Base-by-base conservation (phyloP, 805 yeast genomes). In the Yarrowia sp. region DNA sequence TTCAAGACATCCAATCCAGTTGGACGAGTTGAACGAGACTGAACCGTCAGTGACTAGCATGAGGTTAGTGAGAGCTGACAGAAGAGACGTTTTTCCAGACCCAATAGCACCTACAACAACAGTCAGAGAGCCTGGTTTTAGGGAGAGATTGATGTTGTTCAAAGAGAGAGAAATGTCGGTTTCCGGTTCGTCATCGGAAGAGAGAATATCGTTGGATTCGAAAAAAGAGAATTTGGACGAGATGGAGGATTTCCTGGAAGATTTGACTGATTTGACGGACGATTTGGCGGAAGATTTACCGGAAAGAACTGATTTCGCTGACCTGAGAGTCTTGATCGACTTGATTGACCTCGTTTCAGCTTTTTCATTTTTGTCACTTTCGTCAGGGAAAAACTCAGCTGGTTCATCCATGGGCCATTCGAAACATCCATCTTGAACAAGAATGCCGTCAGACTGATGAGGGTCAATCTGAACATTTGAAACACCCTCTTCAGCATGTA, bases 61-160 rank as follows among this genome's bases (percentile, higher is more conserved):
- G 44, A 83, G 81, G 0, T 96, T 96, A 9, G 89, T 79, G 61
- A 90, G 75, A 0, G 96, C 92, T 69, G 79, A 81, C 59, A 90
- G 77, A 24, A 91, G 76, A 0, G 95, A 88, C 0, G 92, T 79
- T 72, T 90, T 90, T 65, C 97, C 96, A 2, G 90, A 81, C 2
- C 96, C 96, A 70, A 90, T 88, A 0, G 86, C 75, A 12, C 97
- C 97, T 0, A 92, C 88, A 32, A 89, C 80, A 65, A 88, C 87
- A 7, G 90, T 76, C 58, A 92, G 83, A 71, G 90, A 96, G 26
- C 89, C 89, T 2, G 24, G 22, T 5, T 22, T 22, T 10, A 54
- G 26, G 3, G 44, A 19, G 4, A 54, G 46, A 12, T 54, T 38
- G 19, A 54, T 9, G 21, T 38, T 26, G 46, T 38, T 26, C 14